Percentiles rank a stretch among this genome's conserved stretches.
phyloP scores from a whole-genome alignment of 1,139 yeast genomes.

The Diutina ranongensis region DNA sequence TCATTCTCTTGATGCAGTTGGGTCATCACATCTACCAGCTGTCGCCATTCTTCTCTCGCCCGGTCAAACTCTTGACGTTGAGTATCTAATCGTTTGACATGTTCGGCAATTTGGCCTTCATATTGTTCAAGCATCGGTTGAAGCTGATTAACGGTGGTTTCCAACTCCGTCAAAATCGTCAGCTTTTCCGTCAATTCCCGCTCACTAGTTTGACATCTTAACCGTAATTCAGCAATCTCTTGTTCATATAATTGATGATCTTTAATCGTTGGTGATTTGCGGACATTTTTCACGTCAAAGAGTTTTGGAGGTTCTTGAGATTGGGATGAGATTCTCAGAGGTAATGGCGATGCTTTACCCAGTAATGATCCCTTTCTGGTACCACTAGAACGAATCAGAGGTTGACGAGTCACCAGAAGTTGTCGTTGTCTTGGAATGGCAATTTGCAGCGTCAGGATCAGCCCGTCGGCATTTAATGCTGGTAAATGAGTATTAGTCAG shows the following conservation, averaged over 20 bases:
- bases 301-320: not conserved
- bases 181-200: constrained; percentile 23
- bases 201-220: not conserved
- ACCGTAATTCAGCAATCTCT: not conserved
- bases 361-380: too few relatives aligned
- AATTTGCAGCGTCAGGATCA: not conserved
- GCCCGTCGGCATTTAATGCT: not conserved
- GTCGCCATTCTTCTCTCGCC: constrained; percentile 5
- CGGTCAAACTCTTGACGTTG: not conserved
- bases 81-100: not conserved
- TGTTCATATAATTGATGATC: constrained; percentile 1
- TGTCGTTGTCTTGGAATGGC: not conserved
- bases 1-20: constrained; percentile 3
- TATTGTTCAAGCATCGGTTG: constrained; percentile 36
- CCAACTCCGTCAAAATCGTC: constrained; percentile 28
- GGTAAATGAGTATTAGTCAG: constrained; percentile 21
- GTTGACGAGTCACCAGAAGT: not conserved
- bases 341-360: not conserved
- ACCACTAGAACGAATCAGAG: too few relatives aligned
- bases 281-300: not conserved
- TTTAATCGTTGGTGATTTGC: not conserved
- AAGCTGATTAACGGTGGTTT: constrained; percentile 31
- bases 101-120: constrained; percentile 22
- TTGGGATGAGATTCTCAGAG: too few relatives aligned
- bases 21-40: constrained; percentile 4